Conservation (phyloP, 148 eudicot species). For the Diospyros lotus region DNA sequence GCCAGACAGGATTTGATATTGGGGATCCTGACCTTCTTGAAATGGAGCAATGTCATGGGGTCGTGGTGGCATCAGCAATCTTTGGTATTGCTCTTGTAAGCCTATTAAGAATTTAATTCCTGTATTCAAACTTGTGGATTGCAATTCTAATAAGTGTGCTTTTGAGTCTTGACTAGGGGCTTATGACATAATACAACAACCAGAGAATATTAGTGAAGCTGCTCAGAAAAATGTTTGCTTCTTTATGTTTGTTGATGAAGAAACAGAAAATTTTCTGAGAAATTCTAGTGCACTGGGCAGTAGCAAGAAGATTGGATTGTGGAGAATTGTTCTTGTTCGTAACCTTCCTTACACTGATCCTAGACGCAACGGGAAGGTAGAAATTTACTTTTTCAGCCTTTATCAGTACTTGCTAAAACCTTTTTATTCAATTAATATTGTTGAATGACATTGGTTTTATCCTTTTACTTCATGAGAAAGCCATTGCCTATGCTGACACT, state of each 20-base stretch:
- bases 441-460: neutral
- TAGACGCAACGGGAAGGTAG: slow-evolving; percentile 94
- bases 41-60: slow-evolving; percentile 74
- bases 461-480: neutral
- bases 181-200: slow-evolving; percentile 83
- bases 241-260: slow-evolving; percentile 93
- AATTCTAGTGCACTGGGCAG: slow-evolving; percentile 57
- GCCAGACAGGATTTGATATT: slow-evolving; percentile 81
- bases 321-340: slow-evolving; percentile 80
- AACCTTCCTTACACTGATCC: slow-evolving; percentile 90
- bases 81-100: slow-evolving; percentile 48
- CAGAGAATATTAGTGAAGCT: slow-evolving; percentile 75
- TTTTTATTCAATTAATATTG: neutral
- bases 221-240: slow-evolving; percentile 72
- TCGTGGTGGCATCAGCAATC: slow-evolving; percentile 92
- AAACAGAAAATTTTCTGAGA: slow-evolving; percentile 66
- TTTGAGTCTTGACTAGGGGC: slow-evolving; percentile 48
- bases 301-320: slow-evolving; percentile 60
- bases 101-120: neutral
- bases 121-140: slow-evolving; percentile 9
- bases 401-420: neutral
- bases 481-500: neutral
- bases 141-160: slow-evolving; percentile 8
- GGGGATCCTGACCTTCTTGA: slow-evolving; percentile 76
- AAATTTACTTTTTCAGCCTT: slow-evolving; percentile 8